phyloP scores from a whole-genome alignment of 306 rosid species.

The Ormosia emarginata region DNA sequence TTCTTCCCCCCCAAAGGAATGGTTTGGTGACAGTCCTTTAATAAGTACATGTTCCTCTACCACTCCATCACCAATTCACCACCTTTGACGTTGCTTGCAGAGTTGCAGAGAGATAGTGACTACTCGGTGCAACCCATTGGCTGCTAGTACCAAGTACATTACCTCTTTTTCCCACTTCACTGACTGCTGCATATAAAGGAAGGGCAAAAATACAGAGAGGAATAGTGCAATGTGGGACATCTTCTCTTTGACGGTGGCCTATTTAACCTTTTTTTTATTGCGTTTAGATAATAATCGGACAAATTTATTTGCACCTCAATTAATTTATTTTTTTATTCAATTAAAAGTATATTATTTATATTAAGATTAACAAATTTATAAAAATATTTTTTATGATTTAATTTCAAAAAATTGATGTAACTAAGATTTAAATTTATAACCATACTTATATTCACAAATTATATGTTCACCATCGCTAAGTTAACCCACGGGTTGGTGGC shows the following conservation, averaged over 20 bases:
- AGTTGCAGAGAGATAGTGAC: conserved; percentile 32
- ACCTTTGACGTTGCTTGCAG: conserved; percentile 31
- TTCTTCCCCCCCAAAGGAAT: background rate
- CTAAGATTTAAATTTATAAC: no score
- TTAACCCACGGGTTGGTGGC: background rate
- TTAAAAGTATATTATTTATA: no score
- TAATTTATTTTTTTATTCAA: no score
- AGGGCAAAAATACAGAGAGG: background rate
- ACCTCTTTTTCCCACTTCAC: conserved; percentile 11
- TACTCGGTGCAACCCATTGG: conserved; percentile 35
- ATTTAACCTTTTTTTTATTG: background rate
- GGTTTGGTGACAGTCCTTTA: no score
- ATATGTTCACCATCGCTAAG: no score
- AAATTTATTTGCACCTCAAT: no score
- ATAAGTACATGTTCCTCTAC: conserved; percentile 4
- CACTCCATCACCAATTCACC: background rate
- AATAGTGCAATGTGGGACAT: conserved; percentile 1
- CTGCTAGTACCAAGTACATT: conserved; percentile 26
- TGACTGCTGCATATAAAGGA: conserved; percentile 13
- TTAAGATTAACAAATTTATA: no score
- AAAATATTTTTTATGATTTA: no score
- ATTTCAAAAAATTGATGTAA: no score
- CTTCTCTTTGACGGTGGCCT: conserved; percentile 40
- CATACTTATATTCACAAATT: no score
- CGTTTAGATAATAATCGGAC: no score